Percentiles rank a stretch among this genome's conserved stretches.
Conservation (phyloP, 2,329 filamentous ascomycete genomes). For the Arthrobotrys entomopaga region DNA sequence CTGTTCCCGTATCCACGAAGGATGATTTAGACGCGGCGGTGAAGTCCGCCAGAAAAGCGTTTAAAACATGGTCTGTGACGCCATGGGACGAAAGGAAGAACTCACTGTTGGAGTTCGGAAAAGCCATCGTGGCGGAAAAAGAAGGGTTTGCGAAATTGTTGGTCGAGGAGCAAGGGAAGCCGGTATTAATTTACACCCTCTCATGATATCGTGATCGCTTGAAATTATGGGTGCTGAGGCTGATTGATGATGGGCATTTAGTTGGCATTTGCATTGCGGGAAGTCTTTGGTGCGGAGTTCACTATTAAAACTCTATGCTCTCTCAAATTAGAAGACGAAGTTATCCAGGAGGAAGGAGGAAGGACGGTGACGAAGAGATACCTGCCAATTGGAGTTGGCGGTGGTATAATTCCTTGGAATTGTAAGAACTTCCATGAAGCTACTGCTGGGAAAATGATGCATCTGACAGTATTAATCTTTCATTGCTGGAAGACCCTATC, state of each 20-base stretch:
- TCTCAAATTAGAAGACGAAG: conserved; percentile 64
- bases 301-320: conserved; percentile 57
- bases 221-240: not conserved
- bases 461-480: not conserved
- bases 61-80: conserved; percentile 65
- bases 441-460: not conserved
- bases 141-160: conserved; percentile 65
- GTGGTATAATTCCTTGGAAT: conserved; percentile 72
- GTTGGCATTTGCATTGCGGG: conserved; percentile 20
- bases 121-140: conserved; percentile 62
- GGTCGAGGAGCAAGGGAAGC: conserved; percentile 68
- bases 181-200: conserved; percentile 59
- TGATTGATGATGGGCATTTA: conserved; percentile 3
- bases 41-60: conserved; percentile 65
- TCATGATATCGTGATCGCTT: not conserved
- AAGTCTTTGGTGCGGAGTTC: conserved; percentile 4
- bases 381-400: conserved; percentile 66
- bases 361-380: conserved; percentile 64
- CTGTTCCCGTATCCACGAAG: conserved; percentile 66
- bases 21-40: conserved; percentile 68
- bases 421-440: conserved; percentile 60
- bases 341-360: conserved; percentile 65
- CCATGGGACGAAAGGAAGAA: conserved; percentile 64
- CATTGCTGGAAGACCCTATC: conserved; percentile 63
- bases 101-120: conserved; percentile 63